These are phyloP conservation scores for Fusarium piperis DNA, from an alignment of 2,329 filamentous ascomycete species.

Conservation along the genomic window DNA sequence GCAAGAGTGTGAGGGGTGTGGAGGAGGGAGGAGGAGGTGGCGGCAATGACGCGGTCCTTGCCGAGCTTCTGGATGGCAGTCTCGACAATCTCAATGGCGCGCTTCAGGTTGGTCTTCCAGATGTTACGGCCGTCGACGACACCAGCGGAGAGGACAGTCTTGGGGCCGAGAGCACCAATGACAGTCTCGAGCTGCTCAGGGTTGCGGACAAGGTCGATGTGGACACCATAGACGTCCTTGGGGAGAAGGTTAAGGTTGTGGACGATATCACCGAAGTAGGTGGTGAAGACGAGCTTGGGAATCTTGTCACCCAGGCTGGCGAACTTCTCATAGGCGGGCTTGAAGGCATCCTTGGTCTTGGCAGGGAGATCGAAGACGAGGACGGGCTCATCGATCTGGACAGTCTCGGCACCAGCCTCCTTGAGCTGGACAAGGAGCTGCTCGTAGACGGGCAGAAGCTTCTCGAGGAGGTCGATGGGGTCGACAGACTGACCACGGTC, in stretches of 20 bases:
- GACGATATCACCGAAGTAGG: conserved; percentile 99
- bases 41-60: conserved; percentile 96
- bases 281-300: conserved; percentile 89
- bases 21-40: conserved; percentile 96
- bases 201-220: conserved; percentile 97
- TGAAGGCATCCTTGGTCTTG: conserved; percentile 96
- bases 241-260: conserved; percentile 96
- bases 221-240: conserved; percentile 82
- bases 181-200: conserved; percentile 96
- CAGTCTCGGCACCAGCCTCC: conserved; percentile 92
- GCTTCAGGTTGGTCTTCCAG: conserved; percentile 99
- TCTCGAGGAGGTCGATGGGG: conserved; percentile 92
- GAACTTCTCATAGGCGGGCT: conserved; percentile 95
- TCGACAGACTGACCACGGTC: conserved; percentile 93
- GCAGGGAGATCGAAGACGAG: conserved; percentile 92
- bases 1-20: conserved; percentile 98
- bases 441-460: conserved; percentile 93
- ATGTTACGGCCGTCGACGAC: conserved; percentile 99
- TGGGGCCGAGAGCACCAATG: conserved; percentile 81
- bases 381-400: conserved; percentile 98
- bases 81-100: conserved; percentile 91
- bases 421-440: conserved; percentile 94
- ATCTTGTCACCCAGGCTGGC: conserved; percentile 79
- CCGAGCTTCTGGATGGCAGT: conserved; percentile 91
- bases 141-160: conserved; percentile 92